Conservation (phyloP, 2,329 filamentous ascomycete genomes). For the Monilinia aucupariae region DNA sequence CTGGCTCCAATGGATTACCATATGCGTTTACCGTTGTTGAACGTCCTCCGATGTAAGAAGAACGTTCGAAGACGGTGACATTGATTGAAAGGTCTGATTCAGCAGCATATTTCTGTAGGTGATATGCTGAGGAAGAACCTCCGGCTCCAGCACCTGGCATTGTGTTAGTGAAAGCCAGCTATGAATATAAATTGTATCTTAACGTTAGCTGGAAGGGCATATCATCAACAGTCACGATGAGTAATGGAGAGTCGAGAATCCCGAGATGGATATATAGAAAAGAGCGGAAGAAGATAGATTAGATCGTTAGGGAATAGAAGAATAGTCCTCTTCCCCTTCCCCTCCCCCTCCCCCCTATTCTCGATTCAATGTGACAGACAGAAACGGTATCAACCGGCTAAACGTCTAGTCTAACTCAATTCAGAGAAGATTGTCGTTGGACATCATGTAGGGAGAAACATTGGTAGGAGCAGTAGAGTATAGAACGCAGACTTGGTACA, state of each 20-base stretch:
- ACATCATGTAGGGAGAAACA: not conserved
- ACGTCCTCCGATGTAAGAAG: conserved; percentile 72
- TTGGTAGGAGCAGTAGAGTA: not conserved
- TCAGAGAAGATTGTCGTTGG: not conserved
- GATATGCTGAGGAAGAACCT: conserved; percentile 81
- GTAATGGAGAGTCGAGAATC: not conserved
- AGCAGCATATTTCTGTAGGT: conserved; percentile 66
- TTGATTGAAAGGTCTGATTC: conserved; percentile 56
- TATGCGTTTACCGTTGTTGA: conserved; percentile 79
- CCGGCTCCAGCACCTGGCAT: conserved; percentile 76
- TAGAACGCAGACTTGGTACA: conserved; percentile 17
- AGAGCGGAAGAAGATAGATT: not conserved
- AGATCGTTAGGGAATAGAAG: not conserved
- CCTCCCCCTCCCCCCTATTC: not conserved
- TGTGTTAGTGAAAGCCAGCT: not conserved
- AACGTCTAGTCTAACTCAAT: not conserved
- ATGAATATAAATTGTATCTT: not conserved
- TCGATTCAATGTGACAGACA: not conserved
- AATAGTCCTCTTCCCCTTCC: too few species aligned
- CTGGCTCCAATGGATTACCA: conserved; percentile 57
- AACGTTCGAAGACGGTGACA: conserved; percentile 83
- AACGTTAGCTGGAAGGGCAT: not conserved
- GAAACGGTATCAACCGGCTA: not conserved
- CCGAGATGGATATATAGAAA: not conserved
- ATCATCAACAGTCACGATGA: not conserved